Conservation (phyloP, 306 rosid genomes). For the Albizia julibrissin region DNA sequence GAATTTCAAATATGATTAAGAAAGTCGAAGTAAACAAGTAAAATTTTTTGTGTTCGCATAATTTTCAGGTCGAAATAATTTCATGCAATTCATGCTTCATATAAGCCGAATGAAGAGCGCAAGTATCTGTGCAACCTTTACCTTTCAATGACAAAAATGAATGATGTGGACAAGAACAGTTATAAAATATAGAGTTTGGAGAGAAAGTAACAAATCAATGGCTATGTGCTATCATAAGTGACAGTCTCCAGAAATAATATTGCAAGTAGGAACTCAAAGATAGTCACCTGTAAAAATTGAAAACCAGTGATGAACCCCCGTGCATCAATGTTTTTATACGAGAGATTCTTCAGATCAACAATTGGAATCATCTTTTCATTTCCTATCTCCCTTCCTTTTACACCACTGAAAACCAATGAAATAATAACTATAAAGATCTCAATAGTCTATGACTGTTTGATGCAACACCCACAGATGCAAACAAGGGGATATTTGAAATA, state of each 20-base stretch:
- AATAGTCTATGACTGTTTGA: background rate
- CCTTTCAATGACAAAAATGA: too few relatives aligned
- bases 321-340: conserved; percentile 70
- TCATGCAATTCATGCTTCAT: too few relatives aligned
- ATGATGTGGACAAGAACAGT: too few relatives aligned
- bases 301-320: conserved; percentile 87
- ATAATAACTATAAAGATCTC: background rate
- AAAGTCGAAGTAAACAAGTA: too few relatives aligned
- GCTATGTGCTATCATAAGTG: too few relatives aligned
- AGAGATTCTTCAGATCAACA: conserved; percentile 69
- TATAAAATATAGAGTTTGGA: too few relatives aligned
- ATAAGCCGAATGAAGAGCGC: too few relatives aligned
- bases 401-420: conserved; percentile 51
- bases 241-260: background rate
- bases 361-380: conserved; percentile 76
- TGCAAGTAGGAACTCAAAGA: conserved; percentile 3
- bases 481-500: background rate
- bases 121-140: too few relatives aligned
- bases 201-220: too few relatives aligned
- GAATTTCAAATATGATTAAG: background rate
- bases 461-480: background rate
- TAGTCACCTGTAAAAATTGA: conserved; percentile 80
- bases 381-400: conserved; percentile 77
- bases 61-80: too few relatives aligned
- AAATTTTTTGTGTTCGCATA: too few relatives aligned